Percentiles rank a stretch among this genome's conserved stretches.
phyloP scores from a whole-genome alignment of 106 monocot species.

The Dioscorea dumetorum region DNA sequence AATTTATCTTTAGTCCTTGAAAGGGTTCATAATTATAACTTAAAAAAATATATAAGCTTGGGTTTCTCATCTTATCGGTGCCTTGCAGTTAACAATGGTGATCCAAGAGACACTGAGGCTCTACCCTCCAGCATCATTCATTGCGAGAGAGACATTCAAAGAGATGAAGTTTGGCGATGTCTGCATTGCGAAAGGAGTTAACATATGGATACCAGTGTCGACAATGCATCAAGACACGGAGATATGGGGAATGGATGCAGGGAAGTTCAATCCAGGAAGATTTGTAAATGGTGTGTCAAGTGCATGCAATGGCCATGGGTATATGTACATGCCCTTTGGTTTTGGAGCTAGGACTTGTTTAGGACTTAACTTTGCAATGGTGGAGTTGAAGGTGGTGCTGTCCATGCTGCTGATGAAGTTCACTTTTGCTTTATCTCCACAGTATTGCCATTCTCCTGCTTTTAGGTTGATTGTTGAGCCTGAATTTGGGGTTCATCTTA shows the following conservation, averaged over 20 bases:
- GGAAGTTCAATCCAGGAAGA: slow-evolving; percentile 58
- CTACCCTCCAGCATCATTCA: slow-evolving; percentile 19
- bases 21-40: neutral
- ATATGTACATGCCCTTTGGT: slow-evolving; percentile 66
- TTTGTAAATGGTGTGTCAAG: slow-evolving; percentile 37
- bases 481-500: slow-evolving; percentile 44
- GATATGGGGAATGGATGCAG: slow-evolving; percentile 55
- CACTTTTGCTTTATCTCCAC: slow-evolving; percentile 28
- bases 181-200: slow-evolving; percentile 39
- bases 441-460: slow-evolving; percentile 48
- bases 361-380: slow-evolving; percentile 73
- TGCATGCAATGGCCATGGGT: slow-evolving; percentile 40
- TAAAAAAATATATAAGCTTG: no score
- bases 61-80: neutral
- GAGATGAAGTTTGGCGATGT: slow-evolving; percentile 33
- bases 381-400: slow-evolving; percentile 60
- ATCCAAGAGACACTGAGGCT: slow-evolving; percentile 49
- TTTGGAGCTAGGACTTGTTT: slow-evolving; percentile 39
- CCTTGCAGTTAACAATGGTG: slow-evolving; percentile 39
- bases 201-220: slow-evolving; percentile 29
- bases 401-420: slow-evolving; percentile 59
- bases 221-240: slow-evolving; percentile 42
- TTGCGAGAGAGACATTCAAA: slow-evolving; percentile 28
- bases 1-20: no score
- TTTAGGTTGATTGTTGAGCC: slow-evolving; percentile 52